phyloP scores from a whole-genome alignment of 2,329 filamentous ascomycete genomes.

The Thielaviopsis ethacetica region DNA sequence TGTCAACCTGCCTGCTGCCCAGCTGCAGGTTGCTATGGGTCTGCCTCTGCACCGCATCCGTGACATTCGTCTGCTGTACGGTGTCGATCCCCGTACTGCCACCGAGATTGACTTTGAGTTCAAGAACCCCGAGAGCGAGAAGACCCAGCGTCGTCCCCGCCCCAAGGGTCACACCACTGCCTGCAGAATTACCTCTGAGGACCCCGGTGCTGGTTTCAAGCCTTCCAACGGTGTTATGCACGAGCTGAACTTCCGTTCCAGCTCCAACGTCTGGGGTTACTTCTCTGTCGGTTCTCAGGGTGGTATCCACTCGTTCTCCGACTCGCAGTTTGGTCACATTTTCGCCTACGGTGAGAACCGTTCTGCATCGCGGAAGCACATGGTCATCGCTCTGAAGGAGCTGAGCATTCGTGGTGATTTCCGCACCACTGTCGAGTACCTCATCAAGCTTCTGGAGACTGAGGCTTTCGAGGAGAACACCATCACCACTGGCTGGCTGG shows the following conservation, averaged over 20 bases:
- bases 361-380: conserved; percentile 91
- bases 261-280: conserved; percentile 99
- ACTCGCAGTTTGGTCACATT: conserved; percentile 97
- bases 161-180: conserved; percentile 96
- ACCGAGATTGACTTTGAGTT: conserved; percentile 96
- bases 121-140: conserved; percentile 64
- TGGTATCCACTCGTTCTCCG: conserved; percentile 97
- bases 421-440: conserved; percentile 93
- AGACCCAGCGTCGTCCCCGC: conserved; percentile 74
- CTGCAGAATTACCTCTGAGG: conserved; percentile 97
- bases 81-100: conserved; percentile 73
- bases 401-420: conserved; percentile 99
- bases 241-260: conserved; percentile 96
- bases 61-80: conserved; percentile 91
- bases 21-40: conserved; percentile 98
- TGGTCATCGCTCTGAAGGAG: conserved; percentile 97
- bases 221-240: conserved; percentile 98
- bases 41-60: conserved; percentile 86
- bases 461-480: conserved; percentile 98
- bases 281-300: conserved; percentile 95
- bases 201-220: conserved; percentile 98
- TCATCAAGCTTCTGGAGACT: conserved; percentile 96
- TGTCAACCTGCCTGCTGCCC: conserved; percentile 89
- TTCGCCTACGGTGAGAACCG: conserved; percentile 98
- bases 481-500: conserved; percentile 96